Evolutionary conservation across 352 stramenopile genomes (phyloP).

Genomic region (Phytopythium montanum): DNA sequence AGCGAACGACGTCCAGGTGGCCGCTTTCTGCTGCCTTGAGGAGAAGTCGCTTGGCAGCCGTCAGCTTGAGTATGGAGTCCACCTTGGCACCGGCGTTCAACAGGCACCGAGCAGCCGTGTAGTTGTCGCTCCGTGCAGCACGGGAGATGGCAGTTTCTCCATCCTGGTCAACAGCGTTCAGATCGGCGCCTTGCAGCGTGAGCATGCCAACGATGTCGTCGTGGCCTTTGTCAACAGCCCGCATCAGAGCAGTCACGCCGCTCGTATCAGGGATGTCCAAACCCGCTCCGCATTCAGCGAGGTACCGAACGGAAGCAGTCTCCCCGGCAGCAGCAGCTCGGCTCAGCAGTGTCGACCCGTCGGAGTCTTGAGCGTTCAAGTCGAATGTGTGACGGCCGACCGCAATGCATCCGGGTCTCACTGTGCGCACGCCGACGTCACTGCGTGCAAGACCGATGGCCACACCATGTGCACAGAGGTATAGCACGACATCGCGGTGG

Average conservation of each 20-base stretch:
- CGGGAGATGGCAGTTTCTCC: not conserved
- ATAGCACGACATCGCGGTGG: not conserved
- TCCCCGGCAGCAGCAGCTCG: slow-evolving; percentile 1
- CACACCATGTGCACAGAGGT: not conserved
- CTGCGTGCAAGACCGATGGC: not conserved
- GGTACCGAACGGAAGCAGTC: not conserved
- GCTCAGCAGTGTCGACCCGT: not conserved
- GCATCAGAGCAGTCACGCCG: slow-evolving; percentile 6
- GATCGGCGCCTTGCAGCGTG: not conserved
- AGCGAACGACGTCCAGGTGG: not conserved
- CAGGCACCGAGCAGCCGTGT: not conserved
- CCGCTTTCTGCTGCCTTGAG: not conserved
- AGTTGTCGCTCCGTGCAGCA: not conserved
- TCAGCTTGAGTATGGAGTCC: not conserved
- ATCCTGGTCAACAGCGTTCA: slow-evolving; percentile 6
- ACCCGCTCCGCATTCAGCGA: slow-evolving; percentile 7
- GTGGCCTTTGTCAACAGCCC: slow-evolving; percentile 5
- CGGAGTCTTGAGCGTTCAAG: not conserved
- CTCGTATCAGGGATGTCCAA: slow-evolving; percentile 3
- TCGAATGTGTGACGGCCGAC: not conserved
- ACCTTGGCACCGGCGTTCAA: not conserved
- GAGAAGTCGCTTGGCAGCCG: not conserved
- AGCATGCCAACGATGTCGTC: not conserved
- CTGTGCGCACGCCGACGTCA: not conserved
- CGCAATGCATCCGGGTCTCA: not conserved